Evolutionary conservation across 179 eudicot species (phyloP), one percentile per base, ranked within the genome.

Genomic region (Actinidia chinensis): DNA sequence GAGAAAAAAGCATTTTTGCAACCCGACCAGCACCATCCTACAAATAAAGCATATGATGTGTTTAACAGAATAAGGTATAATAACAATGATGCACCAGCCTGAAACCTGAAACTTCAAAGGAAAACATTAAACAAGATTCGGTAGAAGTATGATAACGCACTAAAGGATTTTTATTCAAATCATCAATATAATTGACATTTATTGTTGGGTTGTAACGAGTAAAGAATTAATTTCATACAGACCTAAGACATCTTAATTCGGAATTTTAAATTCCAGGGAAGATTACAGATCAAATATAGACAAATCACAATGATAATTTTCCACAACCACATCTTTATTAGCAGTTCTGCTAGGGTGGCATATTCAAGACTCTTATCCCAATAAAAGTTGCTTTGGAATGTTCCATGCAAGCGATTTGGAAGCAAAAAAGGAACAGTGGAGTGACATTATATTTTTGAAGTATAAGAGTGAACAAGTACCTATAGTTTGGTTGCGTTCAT

Each of bases 11-110:
- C 99, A 96, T 94, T 86, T 96, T 96, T 72, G 98, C 99, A 51
- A 96, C 90, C 76, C 98, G 91, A 28, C 99, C 99, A 80, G 99
- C 97, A 69, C 99, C 99, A 90, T 96, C 98, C 99, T 95, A 77
- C 73, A 78, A 48, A 82, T 48, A 51, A 59, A 54, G 61, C 47
- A 76, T 23, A 55, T 46, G 15, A 61, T 56, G 20, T 20, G 22
- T 14, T 71, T 48, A 52, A 12, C 6, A 60, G 63, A 51, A 50
- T n/a, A 36, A 76, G 33, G 36, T 28, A 22, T 55, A 67, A 28
- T 68, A 73, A 13, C 82, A 20, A 59, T 43, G 14, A 59, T n/a
- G 48, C 73, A 50, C 64, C 40, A 15, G 28, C 48, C 36, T 33
- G 28, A 28, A 28, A 48, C 48, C 36, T 33, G 28, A 28, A 28